Conservation (phyloP, 2,329 filamentous ascomycete genomes). For the Cladosporium phlei region DNA sequence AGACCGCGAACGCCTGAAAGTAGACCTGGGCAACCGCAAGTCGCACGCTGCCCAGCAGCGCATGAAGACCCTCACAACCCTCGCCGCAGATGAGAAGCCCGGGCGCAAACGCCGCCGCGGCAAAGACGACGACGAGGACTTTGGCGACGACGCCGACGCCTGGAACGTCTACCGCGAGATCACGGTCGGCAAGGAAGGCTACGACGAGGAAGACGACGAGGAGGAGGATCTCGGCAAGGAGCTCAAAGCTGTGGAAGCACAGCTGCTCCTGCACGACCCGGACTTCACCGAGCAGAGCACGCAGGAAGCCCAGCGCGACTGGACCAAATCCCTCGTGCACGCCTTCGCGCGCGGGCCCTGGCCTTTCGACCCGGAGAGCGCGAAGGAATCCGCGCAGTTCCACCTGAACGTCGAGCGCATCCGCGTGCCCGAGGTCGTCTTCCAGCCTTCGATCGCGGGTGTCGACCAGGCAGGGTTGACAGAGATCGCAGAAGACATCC, state of each 20-base stretch:
- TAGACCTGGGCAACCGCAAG: constrained; percentile 92
- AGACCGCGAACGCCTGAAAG: constrained; percentile 86
- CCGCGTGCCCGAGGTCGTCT: constrained; percentile 97
- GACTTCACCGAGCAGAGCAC: constrained; percentile 90
- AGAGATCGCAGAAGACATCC: constrained; percentile 85
- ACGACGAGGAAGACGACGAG: constrained; percentile 89
- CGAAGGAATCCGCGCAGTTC: constrained; percentile 77
- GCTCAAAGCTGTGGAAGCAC: constrained; percentile 73
- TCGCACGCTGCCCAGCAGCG: constrained; percentile 92
- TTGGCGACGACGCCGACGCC: constrained; percentile 87
- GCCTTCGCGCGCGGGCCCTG: constrained; percentile 84
- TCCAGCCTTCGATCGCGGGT: constrained; percentile 96
- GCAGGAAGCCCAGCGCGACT: constrained; percentile 86
- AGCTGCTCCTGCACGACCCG: constrained; percentile 81
- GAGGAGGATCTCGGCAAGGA: constrained; percentile 76
- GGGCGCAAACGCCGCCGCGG: constrained; percentile 76
- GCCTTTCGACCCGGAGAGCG: constrained; percentile 74
- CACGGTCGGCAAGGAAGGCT: constrained; percentile 80
- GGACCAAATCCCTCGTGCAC: constrained; percentile 87
- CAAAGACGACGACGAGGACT: constrained; percentile 93
- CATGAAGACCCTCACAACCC: constrained; percentile 96
- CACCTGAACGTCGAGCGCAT: constrained; percentile 99
- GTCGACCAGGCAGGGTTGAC: constrained; percentile 93
- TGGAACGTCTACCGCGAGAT: constrained; percentile 97
- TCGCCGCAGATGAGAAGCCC: constrained; percentile 78